These are phyloP conservation scores for Elongisporangium prolatum DNA, from an alignment of 352 stramenopile species.

Conservation along the genomic window DNA sequence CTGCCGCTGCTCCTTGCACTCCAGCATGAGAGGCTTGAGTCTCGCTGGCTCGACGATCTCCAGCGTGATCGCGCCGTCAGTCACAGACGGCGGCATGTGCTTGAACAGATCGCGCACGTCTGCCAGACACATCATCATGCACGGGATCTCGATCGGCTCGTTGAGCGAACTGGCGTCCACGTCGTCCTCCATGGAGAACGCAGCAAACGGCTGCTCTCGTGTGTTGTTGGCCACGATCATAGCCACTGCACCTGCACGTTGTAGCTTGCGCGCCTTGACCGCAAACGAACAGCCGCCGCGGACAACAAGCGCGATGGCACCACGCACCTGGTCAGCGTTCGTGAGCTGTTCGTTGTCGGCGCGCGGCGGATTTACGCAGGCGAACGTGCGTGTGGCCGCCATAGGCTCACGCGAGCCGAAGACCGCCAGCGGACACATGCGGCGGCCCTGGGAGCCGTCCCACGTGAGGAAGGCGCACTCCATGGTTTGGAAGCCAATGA, in stretches of 20 bases:
- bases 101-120: conserved; percentile 60
- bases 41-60: conserved; percentile 27
- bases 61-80: conserved; percentile 32
- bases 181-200: conserved; percentile 52
- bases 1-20: conserved; percentile 17
- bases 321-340: conserved; percentile 41
- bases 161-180: background rate
- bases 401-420: conserved; percentile 40
- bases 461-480: conserved; percentile 54
- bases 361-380: conserved; percentile 53
- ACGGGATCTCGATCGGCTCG: conserved; percentile 34
- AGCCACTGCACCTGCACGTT: conserved; percentile 46
- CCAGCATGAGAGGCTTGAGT: conserved; percentile 6
- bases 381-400: conserved; percentile 23
- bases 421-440: conserved; percentile 49
- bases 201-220: conserved; percentile 44
- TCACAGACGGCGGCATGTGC: conserved; percentile 47
- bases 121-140: conserved; percentile 63
- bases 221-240: conserved; percentile 27
- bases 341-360: conserved; percentile 43
- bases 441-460: conserved; percentile 31
- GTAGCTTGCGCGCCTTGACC: conserved; percentile 53
- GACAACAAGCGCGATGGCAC: conserved; percentile 55
- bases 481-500: conserved; percentile 4
- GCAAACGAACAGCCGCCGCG: conserved; percentile 67